phyloP scores from a whole-genome alignment of 2,329 filamentous ascomycete genomes.

The Tolypocladium ophioglossoides region DNA sequence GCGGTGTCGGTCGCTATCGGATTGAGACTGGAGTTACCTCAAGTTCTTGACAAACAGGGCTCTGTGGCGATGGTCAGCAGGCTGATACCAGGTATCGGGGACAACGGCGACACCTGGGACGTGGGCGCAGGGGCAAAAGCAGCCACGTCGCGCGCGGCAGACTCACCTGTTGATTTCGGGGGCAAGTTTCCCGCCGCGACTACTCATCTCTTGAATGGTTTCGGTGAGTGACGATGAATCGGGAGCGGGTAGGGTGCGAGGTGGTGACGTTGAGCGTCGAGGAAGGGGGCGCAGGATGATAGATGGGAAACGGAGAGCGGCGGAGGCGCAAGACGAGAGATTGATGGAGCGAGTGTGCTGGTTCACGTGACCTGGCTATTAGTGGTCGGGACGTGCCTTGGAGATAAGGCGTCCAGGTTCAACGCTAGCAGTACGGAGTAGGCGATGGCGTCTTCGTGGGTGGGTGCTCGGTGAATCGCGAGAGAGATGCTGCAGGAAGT shows the following conservation, averaged over 20 bases:
- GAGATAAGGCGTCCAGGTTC: neutral
- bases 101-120: neutral
- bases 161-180: conserved; percentile 93
- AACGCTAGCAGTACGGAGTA: neutral
- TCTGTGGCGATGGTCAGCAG: conserved; percentile 41
- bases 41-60: conserved; percentile 99
- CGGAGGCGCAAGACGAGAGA: conserved; percentile 13
- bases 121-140: neutral
- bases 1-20: neutral
- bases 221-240: conserved; percentile 16
- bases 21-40: conserved; percentile 45
- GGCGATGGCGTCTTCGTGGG: neutral
- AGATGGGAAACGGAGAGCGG: conserved; percentile 18
- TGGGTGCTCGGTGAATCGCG: neutral
- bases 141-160: neutral
- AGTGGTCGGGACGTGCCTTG: neutral
- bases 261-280: conserved; percentile 6
- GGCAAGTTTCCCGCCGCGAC: conserved; percentile 92
- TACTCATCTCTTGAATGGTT: conserved; percentile 76
- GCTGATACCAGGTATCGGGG: neutral
- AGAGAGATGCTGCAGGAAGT: neutral
- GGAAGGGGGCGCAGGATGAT: conserved; percentile 12
- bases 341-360: conserved; percentile 5
- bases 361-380: conserved; percentile 14
- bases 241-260: conserved; percentile 16